Conservation (phyloP, 1,284 basidiomycete genomes). For the Caloboletus firmus region DNA sequence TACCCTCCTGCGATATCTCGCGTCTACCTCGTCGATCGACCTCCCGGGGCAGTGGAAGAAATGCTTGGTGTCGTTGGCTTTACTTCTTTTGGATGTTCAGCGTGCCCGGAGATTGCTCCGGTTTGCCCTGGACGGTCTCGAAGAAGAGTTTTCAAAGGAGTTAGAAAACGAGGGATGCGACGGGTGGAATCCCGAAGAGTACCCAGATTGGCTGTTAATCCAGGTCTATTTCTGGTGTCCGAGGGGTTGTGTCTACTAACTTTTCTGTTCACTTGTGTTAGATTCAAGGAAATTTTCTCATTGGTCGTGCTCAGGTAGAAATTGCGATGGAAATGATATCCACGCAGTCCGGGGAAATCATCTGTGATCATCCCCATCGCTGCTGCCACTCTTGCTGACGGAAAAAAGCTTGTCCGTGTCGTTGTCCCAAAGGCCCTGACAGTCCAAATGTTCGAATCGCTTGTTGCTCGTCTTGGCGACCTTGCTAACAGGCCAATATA, state of each 20-base stretch:
- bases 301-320: neutral
- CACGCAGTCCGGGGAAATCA: conserved; percentile 31
- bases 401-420: conserved; percentile 45
- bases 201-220: neutral
- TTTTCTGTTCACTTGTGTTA: neutral
- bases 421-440: conserved; percentile 47
- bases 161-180: conserved; percentile 20
- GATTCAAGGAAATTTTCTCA: neutral
- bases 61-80: conserved; percentile 28
- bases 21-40: neutral
- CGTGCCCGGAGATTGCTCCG: conserved; percentile 11
- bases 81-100: conserved; percentile 34
- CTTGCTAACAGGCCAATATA: conserved; percentile 47
- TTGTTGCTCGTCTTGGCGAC: conserved; percentile 43
- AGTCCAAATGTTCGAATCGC: conserved; percentile 47
- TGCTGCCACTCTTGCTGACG: conserved; percentile 42
- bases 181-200: conserved; percentile 11
- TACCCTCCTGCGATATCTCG: conserved; percentile 26
- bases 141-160: neutral
- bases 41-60: conserved; percentile 26
- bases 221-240: neutral
- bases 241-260: no score
- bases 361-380: conserved; percentile 53
- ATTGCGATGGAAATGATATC: neutral
- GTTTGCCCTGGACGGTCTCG: no score